Evolutionary conservation across 495 filamentous ascomycete genomes (phyloP).

Genomic region (Talaromyces wortmannii): DNA sequence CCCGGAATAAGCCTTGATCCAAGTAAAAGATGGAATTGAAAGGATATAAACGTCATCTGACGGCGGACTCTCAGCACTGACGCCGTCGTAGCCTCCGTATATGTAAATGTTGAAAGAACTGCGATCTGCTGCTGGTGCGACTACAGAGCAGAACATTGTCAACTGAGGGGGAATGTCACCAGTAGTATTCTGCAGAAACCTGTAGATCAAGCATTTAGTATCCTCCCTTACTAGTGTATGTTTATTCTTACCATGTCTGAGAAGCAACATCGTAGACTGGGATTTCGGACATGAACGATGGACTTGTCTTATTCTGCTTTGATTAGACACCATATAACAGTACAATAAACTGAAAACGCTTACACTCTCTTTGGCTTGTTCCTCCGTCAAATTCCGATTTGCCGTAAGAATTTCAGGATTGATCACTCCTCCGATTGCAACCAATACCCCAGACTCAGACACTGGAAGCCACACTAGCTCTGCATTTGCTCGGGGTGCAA

Average conservation of each 20-base stretch:
- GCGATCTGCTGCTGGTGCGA: slow-evolving; percentile 45
- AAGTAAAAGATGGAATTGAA: slow-evolving; percentile 59
- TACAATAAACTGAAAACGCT: background rate
- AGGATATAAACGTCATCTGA: slow-evolving; percentile 60
- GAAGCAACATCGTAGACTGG: slow-evolving; percentile 51
- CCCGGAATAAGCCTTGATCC: slow-evolving; percentile 47
- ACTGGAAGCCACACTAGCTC: slow-evolving; percentile 61
- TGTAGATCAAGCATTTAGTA: background rate
- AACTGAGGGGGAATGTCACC: slow-evolving; percentile 35
- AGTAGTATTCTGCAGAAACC: slow-evolving; percentile 40
- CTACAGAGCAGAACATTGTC: slow-evolving; percentile 52
- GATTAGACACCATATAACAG: background rate
- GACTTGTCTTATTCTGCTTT: slow-evolving; percentile 18
- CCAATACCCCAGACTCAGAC: slow-evolving; percentile 46
- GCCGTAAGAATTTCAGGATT: slow-evolving; percentile 29
- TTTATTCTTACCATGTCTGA: slow-evolving; percentile 13
- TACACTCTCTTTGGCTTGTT: background rate
- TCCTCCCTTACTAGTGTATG: background rate
- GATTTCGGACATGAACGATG: slow-evolving; percentile 47
- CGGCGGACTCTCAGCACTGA: slow-evolving; percentile 20
- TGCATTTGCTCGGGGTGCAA: slow-evolving; percentile 44
- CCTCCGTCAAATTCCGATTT: background rate
- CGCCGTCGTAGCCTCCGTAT: slow-evolving; percentile 54
- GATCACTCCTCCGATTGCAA: slow-evolving; percentile 53
- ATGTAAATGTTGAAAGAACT: slow-evolving; percentile 58